Percentiles rank a stretch among this genome's conserved stretches.
phyloP scores from a whole-genome alignment of 139 green algal species.

The Astrephomene gubernaculifera region DNA sequence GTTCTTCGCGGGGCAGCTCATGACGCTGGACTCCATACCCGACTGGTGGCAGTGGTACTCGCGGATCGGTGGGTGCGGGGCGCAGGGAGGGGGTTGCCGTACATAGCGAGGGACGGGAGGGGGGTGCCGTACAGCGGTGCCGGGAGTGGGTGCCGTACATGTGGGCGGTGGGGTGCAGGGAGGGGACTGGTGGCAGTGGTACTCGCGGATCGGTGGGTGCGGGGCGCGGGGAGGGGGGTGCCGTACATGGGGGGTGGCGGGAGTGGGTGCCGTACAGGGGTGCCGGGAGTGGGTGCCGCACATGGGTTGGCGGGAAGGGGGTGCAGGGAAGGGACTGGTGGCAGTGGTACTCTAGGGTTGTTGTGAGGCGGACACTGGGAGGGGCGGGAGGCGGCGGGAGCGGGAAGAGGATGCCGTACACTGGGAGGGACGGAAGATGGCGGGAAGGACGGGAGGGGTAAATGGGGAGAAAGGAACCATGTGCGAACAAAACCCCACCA shows the following conservation, averaged over 20 bases:
- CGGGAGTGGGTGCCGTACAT: no score
- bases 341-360: conserved; percentile 49
- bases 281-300: neutral
- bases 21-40: conserved; percentile 73
- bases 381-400: neutral
- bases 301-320: no score
- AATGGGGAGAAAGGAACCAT: no score
- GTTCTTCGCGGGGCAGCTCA: conserved; percentile 73
- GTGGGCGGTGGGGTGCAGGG: no score
- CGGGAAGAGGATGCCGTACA: neutral
- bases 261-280: neutral
- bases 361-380: neutral
- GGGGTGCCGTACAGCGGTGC: neutral
- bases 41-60: conserved; percentile 63
- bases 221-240: neutral
- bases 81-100: neutral
- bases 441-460: no score
- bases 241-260: neutral
- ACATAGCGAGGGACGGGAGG: neutral
- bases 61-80: conserved; percentile 13
- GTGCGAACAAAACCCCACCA: no score
- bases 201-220: conserved; percentile 29
- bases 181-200: conserved; percentile 61
- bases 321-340: no score
- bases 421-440: no score